Conservation (phyloP, 1,284 basidiomycete species). For the Cryptococcus deneoformans region DNA sequence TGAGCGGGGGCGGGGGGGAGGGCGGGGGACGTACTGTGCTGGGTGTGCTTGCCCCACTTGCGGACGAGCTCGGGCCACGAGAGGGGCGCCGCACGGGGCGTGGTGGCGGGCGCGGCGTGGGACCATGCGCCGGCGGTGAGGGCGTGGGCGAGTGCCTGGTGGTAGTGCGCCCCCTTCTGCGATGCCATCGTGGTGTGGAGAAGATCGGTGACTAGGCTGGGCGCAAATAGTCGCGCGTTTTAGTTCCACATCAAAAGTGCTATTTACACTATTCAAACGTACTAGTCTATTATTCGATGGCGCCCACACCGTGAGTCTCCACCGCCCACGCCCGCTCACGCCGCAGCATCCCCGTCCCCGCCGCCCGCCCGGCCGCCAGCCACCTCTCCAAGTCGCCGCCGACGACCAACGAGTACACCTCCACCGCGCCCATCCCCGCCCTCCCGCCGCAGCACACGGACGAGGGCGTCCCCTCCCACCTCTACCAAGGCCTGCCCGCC, state of each 20-base stretch:
- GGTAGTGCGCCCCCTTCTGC: constrained; percentile 46
- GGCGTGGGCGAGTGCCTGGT: constrained; percentile 33
- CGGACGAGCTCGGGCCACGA: constrained; percentile 60
- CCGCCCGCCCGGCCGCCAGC: constrained; percentile 7
- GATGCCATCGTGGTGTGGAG: neutral
- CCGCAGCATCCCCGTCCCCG: constrained; percentile 10
- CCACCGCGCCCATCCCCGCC: constrained; percentile 42
- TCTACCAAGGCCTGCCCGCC: constrained; percentile 46
- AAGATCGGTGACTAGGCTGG: neutral
- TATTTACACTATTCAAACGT: too few relatives aligned
- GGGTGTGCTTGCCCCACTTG: constrained; percentile 85
- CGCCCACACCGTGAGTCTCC: constrained; percentile 7
- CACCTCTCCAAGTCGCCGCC: constrained; percentile 16
- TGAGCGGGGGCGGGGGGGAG: neutral
- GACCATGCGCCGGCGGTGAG: constrained; percentile 47
- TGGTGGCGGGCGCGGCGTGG: constrained; percentile 56
- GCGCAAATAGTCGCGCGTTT: neutral
- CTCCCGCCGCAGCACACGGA: constrained; percentile 33
- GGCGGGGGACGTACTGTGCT: constrained; percentile 42
- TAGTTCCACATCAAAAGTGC: neutral
- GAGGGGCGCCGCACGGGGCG: constrained; percentile 52
- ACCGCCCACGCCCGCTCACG: neutral
- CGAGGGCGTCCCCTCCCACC: constrained; percentile 39
- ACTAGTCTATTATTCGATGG: neutral
- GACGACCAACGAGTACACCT: constrained; percentile 45